Conservation (phyloP, 1,284 basidiomycete species). For the Volvariella volvacea region DNA sequence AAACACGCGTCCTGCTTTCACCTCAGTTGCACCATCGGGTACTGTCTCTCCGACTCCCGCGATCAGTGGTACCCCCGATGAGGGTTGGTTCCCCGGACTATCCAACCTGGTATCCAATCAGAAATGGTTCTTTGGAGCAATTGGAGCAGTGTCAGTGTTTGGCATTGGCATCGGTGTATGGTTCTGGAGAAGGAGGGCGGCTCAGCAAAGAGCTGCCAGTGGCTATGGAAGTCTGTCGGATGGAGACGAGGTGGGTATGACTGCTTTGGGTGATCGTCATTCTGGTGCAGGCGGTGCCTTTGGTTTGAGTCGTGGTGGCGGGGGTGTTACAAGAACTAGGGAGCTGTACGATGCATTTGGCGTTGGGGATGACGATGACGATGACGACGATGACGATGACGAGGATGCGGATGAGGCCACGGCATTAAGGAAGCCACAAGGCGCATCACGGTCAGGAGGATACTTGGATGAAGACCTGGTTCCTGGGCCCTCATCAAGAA, state of each 20-base stretch:
- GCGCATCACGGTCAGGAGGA: slow-evolving; percentile 26
- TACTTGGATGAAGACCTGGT: slow-evolving; percentile 59
- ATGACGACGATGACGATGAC: slow-evolving; percentile 49
- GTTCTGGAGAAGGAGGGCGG: slow-evolving; percentile 63
- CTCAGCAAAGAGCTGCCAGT: slow-evolving; percentile 32
- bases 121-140: slow-evolving; percentile 81
- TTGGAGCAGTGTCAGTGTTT: slow-evolving; percentile 67
- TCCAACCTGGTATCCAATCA: slow-evolving; percentile 69
- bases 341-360: slow-evolving; percentile 93
- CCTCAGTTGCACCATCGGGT: slow-evolving; percentile 25
- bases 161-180: slow-evolving; percentile 56
- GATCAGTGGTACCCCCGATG: slow-evolving; percentile 57
- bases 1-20: slow-evolving; percentile 59
- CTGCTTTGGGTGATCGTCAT: slow-evolving; percentile 34
- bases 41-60: slow-evolving; percentile 27
- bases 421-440: slow-evolving; percentile 31
- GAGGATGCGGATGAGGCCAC: slow-evolving; percentile 54
- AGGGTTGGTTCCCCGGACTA: slow-evolving; percentile 85
- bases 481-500: slow-evolving; percentile 1
- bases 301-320: slow-evolving; percentile 29
- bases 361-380: slow-evolving; percentile 71
- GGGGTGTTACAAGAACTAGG: slow-evolving; percentile 49
- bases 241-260: slow-evolving; percentile 74
- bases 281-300: slow-evolving; percentile 19
- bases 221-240: slow-evolving; percentile 64